phyloP scores from a whole-genome alignment of 2,329 filamentous ascomycete species.

The Fusarium foetens region DNA sequence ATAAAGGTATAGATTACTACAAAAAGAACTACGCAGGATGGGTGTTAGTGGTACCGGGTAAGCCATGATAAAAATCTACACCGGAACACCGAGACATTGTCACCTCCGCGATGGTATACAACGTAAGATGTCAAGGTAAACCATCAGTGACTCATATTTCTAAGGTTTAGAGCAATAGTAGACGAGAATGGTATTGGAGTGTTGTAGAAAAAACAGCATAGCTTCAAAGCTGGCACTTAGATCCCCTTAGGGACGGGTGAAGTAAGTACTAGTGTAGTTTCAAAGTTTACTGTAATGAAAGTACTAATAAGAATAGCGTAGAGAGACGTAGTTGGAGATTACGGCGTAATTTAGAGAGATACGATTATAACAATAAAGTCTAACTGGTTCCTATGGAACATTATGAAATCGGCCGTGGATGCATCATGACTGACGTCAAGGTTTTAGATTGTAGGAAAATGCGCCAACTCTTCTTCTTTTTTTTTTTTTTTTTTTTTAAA shows the following conservation, averaged over 20 bases:
- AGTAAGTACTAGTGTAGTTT: not conserved
- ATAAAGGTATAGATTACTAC: not conserved
- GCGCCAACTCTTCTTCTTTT: not conserved
- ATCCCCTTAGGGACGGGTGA: not conserved
- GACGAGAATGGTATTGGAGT: not conserved
- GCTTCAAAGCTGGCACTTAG: not conserved
- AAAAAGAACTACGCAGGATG: not conserved
- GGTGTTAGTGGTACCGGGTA: not conserved
- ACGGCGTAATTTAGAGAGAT: not conserved
- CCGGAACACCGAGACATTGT: not conserved
- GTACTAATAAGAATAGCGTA: not conserved
- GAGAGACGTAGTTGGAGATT: not conserved
- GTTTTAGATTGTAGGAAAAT: not conserved
- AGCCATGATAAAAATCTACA: not conserved
- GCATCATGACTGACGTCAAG: constrained; percentile 6
- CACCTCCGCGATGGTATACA: not conserved
- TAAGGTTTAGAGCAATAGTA: not conserved
- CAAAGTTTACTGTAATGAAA: not conserved
- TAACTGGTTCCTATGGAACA: not conserved
- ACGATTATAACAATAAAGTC: not conserved
- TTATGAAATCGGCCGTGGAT: not conserved
- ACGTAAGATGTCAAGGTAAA: not conserved
- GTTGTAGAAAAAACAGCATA: not conserved
- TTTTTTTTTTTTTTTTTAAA: not conserved
- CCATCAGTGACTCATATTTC: not conserved